Base-by-base conservation (phyloP, 108 stramenopile genomes). In the Nitzschia sp. region DNA sequence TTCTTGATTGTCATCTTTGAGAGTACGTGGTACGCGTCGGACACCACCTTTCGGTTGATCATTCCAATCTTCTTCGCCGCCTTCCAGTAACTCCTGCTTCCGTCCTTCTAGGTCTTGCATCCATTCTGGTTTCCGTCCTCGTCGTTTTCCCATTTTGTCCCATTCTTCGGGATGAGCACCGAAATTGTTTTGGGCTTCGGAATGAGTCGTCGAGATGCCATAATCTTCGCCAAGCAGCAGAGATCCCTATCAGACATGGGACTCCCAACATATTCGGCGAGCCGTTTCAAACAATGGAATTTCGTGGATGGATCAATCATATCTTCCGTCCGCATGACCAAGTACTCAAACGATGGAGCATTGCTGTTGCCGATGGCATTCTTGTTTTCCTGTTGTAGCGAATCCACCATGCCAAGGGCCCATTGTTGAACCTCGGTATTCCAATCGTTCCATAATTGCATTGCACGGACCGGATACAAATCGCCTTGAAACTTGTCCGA, bases 391-490 rank as follows among this genome's bases (percentile, higher is more conserved):
- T 50, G 4, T 11, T 50, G 4, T 4, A n/a, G 13, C 5, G 4
- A 21, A n/a, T 21, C 4, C 19, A 5, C 48, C 8, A 19, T 50
- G 19, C 19, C 21, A n/a, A n/a, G 8, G 13, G 13, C 4, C 13
- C 48, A 21, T 31, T 41, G 32, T 25, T 38, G 6, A 0, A 79
- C 70, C 32, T 73, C 47, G 2, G 45, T 23, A 66, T 83, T 83
- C 82, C 82, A 83, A 72, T 83, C 78, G 46, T 83, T 83, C 82
- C 82, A 83, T 32, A 83, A 45, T 47, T 79, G 75, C 75, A 83
- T 83, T 19, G 75, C 82, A 36, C 59, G 45, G 0, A 64, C 72
- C 23, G 53, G 33, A 48, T 58, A 59, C 28, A 53, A 27, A 31
- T 59, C 44, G 6, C 33, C 59, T 16, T 68, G 19, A 15, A 36